Evolutionary conservation across 2,329 filamentous ascomycete species (phyloP).

Genomic region (Sporothrix euskadiensis): DNA sequence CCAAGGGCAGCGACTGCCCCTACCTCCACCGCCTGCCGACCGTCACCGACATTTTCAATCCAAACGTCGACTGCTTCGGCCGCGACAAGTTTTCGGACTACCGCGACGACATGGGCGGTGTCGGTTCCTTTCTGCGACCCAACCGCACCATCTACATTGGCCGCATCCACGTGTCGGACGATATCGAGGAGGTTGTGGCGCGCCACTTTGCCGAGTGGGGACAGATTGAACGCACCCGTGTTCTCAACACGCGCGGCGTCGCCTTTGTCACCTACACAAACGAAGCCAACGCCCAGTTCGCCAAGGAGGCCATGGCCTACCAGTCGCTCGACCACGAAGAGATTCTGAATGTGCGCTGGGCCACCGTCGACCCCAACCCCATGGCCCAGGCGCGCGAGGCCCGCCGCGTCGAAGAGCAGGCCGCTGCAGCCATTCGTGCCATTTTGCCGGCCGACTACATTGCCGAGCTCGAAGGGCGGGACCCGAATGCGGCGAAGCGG

Average conservation of each 20-base stretch:
- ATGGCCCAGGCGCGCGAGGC: constrained; percentile 92
- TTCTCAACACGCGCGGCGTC: constrained; percentile 85
- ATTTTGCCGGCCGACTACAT: constrained; percentile 89
- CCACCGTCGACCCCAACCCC: constrained; percentile 93
- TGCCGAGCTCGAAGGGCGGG: constrained; percentile 88
- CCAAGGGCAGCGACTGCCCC: constrained; percentile 88
- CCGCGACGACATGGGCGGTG: constrained; percentile 95
- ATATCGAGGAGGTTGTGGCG: constrained; percentile 94
- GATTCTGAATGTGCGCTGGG: constrained; percentile 94
- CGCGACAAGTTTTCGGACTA: constrained; percentile 92
- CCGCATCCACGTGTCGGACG: constrained; percentile 90
- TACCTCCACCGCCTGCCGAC: constrained; percentile 88
- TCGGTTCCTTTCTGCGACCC: constrained; percentile 88
- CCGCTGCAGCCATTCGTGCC: constrained; percentile 85
- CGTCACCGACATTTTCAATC: constrained; percentile 86
- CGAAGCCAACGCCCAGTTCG: constrained; percentile 85
- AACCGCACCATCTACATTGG: constrained; percentile 94
- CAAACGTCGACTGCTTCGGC: constrained; percentile 93
- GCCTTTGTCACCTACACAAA: constrained; percentile 94
- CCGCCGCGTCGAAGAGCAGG: constrained; percentile 87
- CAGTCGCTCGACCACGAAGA: constrained; percentile 90
- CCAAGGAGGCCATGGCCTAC: constrained; percentile 94
- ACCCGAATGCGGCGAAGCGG: constrained; percentile 82
- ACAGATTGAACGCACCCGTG: constrained; percentile 81
- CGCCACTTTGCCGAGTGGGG: constrained; percentile 98